These are phyloP conservation scores for Bruguiera gymnorhiza DNA, from an alignment of 345 rosid species.

Conservation along the genomic window DNA sequence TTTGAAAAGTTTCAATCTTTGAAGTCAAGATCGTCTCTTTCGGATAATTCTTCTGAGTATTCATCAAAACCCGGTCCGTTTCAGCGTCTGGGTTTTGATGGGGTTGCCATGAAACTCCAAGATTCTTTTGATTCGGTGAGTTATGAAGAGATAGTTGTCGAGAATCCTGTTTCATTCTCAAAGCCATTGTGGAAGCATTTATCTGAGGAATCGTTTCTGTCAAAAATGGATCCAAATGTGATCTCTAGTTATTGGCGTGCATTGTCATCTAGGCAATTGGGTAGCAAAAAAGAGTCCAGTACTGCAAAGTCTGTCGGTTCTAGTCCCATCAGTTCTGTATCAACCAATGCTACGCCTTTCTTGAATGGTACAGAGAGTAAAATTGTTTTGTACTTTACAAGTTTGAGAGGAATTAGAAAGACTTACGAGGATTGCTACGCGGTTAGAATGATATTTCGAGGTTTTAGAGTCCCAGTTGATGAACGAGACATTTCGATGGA, in stretches of 20 bases:
- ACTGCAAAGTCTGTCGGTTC: slow-evolving; percentile 26
- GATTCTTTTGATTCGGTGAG: slow-evolving; percentile 26
- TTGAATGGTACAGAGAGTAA: slow-evolving; percentile 30
- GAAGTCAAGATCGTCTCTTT: slow-evolving; percentile 7
- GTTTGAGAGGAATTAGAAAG: slow-evolving; percentile 43
- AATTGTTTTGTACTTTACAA: slow-evolving; percentile 65
- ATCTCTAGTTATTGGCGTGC: slow-evolving; percentile 66
- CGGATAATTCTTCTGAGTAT: neutral
- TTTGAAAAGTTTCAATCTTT: slow-evolving; percentile 24
- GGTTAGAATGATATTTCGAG: slow-evolving; percentile 40
- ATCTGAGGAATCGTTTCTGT: slow-evolving; percentile 65
- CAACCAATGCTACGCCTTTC: slow-evolving; percentile 15
- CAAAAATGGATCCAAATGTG: slow-evolving; percentile 60
- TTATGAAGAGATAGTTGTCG: slow-evolving; percentile 7
- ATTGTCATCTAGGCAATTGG: slow-evolving; percentile 58
- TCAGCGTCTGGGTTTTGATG: slow-evolving; percentile 23
- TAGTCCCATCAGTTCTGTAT: slow-evolving; percentile 23
- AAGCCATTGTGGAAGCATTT: slow-evolving; percentile 69
- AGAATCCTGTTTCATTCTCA: slow-evolving; percentile 20
- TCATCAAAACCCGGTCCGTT: slow-evolving; percentile 25
- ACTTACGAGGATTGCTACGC: slow-evolving; percentile 42
- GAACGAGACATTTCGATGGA: slow-evolving; percentile 49
- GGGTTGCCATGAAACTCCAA: slow-evolving; percentile 30
- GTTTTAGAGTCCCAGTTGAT: slow-evolving; percentile 36
- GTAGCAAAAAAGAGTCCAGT: slow-evolving; percentile 17